Evolutionary conservation across 441 rosid genomes (phyloP), one percentile per base, ranked within the genome.

Genomic region (Jatropha multifida): DNA sequence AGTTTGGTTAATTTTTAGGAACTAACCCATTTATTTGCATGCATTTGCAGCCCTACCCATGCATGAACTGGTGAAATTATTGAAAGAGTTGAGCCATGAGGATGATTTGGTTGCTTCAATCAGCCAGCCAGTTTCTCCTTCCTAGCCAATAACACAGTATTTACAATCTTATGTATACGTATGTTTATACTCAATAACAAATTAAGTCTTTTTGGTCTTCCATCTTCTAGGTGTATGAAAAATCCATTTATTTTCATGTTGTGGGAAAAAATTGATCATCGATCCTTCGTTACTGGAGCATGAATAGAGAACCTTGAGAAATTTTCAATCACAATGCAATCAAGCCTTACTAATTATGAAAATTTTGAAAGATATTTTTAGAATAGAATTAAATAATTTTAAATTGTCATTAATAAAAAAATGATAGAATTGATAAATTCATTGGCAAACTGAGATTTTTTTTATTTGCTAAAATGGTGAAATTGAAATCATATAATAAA

Each of bases 1-100:
- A 2, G 54, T 49, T 49, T 49, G 54, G 12, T 49, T 49, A 3
- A 9, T 9, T 49, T 51, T 48, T 20, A 48, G 23, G n/a, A 67
- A 27, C 20, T 27, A 49, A 68, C 72, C 41, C 8, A 8, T 49
- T 49, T 13, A 18, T n/a, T n/a, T 37, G 15, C 27, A 54, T 40
- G 63, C 46, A 38, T 55, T 40, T 70, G 62, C 73, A 54, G 73
- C 27, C 73, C 62, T 3, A n/a, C 17, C 27, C 62, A 54, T 54
- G 15, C 61, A 69, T 51, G 14, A 27, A 49, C 26, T 15, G 48
- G 20, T 15, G 51, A 41, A 23, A 46, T 20, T 37, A 12, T 20
- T 8, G 44, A 4, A 46, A 23, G 70, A 48, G 18, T 42, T 7
- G 13, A 52, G 5, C 12, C 38, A 46, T 20, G 42, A 51, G 27